Conservation (phyloP, 2,329 filamentous ascomycete species). For the Trichoderma afroharzianum region DNA sequence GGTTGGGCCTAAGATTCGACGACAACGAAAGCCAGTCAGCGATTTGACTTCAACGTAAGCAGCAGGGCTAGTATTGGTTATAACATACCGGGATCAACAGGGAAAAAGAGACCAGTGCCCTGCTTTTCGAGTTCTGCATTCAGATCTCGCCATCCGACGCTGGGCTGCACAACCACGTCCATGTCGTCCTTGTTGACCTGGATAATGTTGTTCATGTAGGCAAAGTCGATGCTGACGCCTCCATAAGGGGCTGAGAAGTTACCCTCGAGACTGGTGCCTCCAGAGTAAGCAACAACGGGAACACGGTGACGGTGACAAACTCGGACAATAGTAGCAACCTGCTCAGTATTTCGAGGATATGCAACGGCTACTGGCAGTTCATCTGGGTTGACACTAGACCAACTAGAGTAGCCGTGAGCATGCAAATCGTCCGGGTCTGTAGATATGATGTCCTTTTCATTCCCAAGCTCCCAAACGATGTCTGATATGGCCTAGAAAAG, state of each 20-base stretch:
- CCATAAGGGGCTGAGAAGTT: constrained; percentile 87
- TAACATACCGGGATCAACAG: constrained; percentile 74
- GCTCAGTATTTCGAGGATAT: constrained; percentile 58
- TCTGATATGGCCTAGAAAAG: constrained; percentile 48
- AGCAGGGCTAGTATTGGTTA: neutral
- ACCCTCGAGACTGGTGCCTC: constrained; percentile 81
- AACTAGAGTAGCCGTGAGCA: constrained; percentile 64
- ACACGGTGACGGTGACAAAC: constrained; percentile 76
- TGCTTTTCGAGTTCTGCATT: constrained; percentile 69
- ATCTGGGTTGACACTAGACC: constrained; percentile 60
- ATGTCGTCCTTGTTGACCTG: constrained; percentile 80
- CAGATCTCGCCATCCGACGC: constrained; percentile 86
- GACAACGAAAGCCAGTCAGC: neutral
- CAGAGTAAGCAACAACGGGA: constrained; percentile 83
- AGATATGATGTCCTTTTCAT: constrained; percentile 54
- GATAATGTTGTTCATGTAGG: constrained; percentile 78
- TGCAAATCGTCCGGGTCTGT: constrained; percentile 60
- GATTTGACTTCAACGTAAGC: neutral
- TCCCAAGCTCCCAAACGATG: constrained; percentile 47
- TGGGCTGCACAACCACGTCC: constrained; percentile 89
- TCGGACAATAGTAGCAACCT: constrained; percentile 58
- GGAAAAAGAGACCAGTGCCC: constrained; percentile 79
- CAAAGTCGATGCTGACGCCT: constrained; percentile 86
- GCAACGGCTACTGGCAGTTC: constrained; percentile 60
- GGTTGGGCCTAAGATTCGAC: constrained; percentile 43